A percentile compares a stretch with the other conserved stretches of the same genome.
These are phyloP conservation scores for Diaporthe citriasiana DNA, from an alignment of 2,329 filamentous ascomycete species.

Conservation along the genomic window DNA sequence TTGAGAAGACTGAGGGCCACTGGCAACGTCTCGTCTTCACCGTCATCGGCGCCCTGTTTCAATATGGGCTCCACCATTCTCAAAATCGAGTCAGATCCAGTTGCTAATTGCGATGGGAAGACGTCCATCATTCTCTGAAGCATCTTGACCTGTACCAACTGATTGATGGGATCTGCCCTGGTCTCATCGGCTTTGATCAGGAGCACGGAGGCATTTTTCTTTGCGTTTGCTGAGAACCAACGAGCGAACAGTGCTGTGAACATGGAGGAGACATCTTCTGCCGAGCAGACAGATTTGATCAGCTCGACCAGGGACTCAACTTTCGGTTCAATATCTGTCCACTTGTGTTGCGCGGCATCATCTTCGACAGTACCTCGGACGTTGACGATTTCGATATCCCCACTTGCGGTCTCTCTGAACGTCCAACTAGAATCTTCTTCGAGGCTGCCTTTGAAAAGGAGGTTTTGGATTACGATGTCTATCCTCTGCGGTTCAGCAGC, in stretches of 20 bases:
- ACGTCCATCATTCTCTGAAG: slow-evolving; percentile 76
- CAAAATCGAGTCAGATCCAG: slow-evolving; percentile 74
- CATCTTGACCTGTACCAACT: slow-evolving; percentile 71
- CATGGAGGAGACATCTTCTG: slow-evolving; percentile 70
- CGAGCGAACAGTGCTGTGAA: slow-evolving; percentile 72
- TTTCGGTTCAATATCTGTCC: slow-evolving; percentile 62
- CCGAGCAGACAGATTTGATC: slow-evolving; percentile 63
- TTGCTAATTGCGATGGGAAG: slow-evolving; percentile 74
- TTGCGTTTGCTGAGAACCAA: slow-evolving; percentile 63
- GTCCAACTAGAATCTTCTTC: slow-evolving; percentile 61
- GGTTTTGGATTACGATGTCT: slow-evolving; percentile 62
- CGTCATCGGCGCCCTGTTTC: slow-evolving; percentile 53
- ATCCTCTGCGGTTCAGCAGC: slow-evolving; percentile 66
- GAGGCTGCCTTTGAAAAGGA: slow-evolving; percentile 68
- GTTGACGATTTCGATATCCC: slow-evolving; percentile 66
- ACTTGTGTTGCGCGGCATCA: slow-evolving; percentile 52
- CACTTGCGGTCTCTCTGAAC: slow-evolving; percentile 61
- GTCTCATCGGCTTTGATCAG: slow-evolving; percentile 46
- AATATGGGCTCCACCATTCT: slow-evolving; percentile 75
- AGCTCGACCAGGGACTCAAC: slow-evolving; percentile 63
- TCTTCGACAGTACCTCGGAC: slow-evolving; percentile 45
- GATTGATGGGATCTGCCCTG: slow-evolving; percentile 58
- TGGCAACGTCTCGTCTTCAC: slow-evolving; percentile 63
- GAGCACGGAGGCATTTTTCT: slow-evolving; percentile 48
- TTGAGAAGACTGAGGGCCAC: slow-evolving; percentile 74